Evolutionary conservation across 352 stramenopile species (phyloP).

Genomic region (Albugo laibachii): DNA sequence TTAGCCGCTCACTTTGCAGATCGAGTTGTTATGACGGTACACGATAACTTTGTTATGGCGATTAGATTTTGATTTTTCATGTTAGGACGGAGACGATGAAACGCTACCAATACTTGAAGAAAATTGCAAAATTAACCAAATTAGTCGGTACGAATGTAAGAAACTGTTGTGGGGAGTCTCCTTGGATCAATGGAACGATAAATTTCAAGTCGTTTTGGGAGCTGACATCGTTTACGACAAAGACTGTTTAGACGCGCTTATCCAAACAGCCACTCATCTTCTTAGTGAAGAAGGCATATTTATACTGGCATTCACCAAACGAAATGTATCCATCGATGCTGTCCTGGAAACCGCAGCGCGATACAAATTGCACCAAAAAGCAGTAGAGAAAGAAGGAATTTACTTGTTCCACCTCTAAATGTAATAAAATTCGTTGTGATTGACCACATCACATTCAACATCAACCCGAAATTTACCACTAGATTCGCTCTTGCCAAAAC

Average conservation of each 20-base stretch:
- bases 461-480: too few species aligned
- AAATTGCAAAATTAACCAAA: constrained; percentile 32
- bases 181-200: constrained; percentile 18
- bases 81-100: constrained; percentile 24
- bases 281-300: constrained; percentile 24
- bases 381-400: constrained; percentile 28
- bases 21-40: constrained; percentile 25
- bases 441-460: too few species aligned
- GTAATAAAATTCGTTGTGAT: too few species aligned
- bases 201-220: constrained; percentile 29
- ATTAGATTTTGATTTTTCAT: background rate
- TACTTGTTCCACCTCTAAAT: constrained; percentile 15
- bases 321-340: constrained; percentile 46
- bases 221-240: constrained; percentile 50
- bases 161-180: constrained; percentile 30
- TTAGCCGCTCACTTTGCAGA: constrained; percentile 33
- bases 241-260: constrained; percentile 29
- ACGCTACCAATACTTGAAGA: constrained; percentile 23
- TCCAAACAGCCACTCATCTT: constrained; percentile 22
- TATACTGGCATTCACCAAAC: constrained; percentile 37
- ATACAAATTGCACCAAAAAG: constrained; percentile 38
- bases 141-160: constrained; percentile 17
- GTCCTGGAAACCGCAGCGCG: constrained; percentile 25
- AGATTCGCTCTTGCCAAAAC: too few species aligned
- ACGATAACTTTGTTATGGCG: background rate